phyloP scores from a whole-genome alignment of 352 stramenopile species.

The Globisporangium nagaii region DNA sequence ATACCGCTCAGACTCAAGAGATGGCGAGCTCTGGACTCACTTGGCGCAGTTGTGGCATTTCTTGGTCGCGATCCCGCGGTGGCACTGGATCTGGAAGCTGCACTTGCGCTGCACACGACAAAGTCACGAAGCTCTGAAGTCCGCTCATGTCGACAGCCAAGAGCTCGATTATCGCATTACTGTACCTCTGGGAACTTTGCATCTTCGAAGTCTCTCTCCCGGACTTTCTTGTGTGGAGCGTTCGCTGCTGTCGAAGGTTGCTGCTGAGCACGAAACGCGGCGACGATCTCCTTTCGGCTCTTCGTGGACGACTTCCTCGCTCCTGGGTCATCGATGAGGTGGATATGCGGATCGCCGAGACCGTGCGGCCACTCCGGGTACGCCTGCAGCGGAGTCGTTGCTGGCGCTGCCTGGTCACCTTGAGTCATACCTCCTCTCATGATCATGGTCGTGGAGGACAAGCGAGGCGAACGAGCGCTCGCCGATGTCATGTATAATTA shows the following conservation, averaged over 20 bases:
- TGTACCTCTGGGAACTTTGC: constrained; percentile 14
- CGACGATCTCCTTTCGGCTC: constrained; percentile 31
- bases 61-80: constrained; percentile 36
- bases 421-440: constrained; percentile 1
- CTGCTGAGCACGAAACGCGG: constrained; percentile 23
- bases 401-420: background rate
- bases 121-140: too few species aligned
- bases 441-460: too few species aligned
- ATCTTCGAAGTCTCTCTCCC: constrained; percentile 12
- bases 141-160: too few species aligned
- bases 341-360: constrained; percentile 43
- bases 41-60: constrained; percentile 67
- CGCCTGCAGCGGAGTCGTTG: background rate
- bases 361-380: constrained; percentile 62
- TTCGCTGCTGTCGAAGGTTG: background rate
- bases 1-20: too few species aligned
- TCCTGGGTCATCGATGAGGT: constrained; percentile 8
- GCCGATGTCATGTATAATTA: background rate
- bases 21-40: too few species aligned
- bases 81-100: constrained; percentile 54
- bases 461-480: too few species aligned
- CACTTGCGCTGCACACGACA: constrained; percentile 24
- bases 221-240: background rate
- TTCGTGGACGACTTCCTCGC: background rate
- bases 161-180: background rate